These are phyloP conservation scores for Tremellales sp. DNA, from an alignment of 1,284 basidiomycete species.

Conservation along the genomic window DNA sequence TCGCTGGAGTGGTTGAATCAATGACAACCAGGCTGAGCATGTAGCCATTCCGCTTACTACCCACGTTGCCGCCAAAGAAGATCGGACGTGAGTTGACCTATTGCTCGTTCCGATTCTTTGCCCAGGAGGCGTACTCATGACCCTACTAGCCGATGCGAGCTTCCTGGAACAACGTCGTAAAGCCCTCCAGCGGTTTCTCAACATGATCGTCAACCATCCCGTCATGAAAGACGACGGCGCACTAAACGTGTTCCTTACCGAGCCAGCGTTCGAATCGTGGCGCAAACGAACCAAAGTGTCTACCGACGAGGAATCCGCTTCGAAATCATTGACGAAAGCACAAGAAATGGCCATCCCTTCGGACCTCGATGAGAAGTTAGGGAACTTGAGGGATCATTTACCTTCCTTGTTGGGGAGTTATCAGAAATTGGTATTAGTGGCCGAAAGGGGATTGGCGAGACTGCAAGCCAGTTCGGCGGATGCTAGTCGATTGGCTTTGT, in stretches of 20 bases:
- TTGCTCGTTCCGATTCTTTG: not conserved
- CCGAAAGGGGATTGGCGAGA: constrained; percentile 78
- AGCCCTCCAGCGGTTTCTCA: constrained; percentile 75
- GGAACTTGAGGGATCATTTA: constrained; percentile 66
- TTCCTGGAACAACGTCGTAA: constrained; percentile 87
- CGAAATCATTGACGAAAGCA: constrained; percentile 71
- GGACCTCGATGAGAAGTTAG: constrained; percentile 82
- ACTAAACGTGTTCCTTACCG: constrained; percentile 72
- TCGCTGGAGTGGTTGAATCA: not conserved
- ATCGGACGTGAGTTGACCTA: constrained; percentile 65
- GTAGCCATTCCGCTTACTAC: constrained; percentile 88
- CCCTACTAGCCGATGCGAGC: constrained; percentile 65
- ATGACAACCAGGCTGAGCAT: not conserved
- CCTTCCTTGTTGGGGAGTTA: constrained; percentile 69
- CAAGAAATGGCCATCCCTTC: constrained; percentile 90
- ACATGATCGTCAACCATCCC: constrained; percentile 81
- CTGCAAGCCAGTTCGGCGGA: constrained; percentile 82
- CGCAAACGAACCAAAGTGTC: constrained; percentile 60
- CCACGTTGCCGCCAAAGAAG: constrained; percentile 83
- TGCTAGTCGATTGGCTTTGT: constrained; percentile 71
- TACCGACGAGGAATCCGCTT: constrained; percentile 78
- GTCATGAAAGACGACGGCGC: constrained; percentile 80
- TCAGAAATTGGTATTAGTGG: constrained; percentile 80
- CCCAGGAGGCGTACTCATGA: constrained; percentile 1
- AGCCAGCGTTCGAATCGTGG: constrained; percentile 79